Base-by-base conservation (phyloP, 176 grass and related monocot species). In the Bromus sterilis region DNA sequence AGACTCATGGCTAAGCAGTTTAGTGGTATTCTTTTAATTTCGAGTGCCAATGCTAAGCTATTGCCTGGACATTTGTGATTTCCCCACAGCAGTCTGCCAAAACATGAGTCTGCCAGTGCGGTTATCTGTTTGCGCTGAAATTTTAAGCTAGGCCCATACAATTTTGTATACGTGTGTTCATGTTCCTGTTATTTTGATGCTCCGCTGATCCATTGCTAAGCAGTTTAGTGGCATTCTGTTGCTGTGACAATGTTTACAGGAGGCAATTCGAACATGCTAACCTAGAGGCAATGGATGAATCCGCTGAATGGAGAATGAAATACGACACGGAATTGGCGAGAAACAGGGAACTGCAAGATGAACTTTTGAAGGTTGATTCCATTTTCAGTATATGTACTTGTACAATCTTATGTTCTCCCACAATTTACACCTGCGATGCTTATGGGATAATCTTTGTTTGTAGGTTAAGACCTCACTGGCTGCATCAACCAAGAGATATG, bases 251-350 rank as follows among this genome's bases (percentile, higher is more conserved):
- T 80, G 73, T 73, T 87, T 89, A 7, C 83, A 94, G 88, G 73
- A 89, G 83, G 44, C 87, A 89, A 29, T 89, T 86, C 56, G 78
- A 89, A 23, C 83, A 75, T 34, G 92, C 90, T 46, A 98, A 91
- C 76, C 56, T 98, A 75, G 95, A 98, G 83, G 92, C 95, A 12
- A 98, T 98, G 95, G 95, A 98, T 84, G 95, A 98, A 88, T 98
- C 95, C 72, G 95, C 92, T 8, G 95, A 94, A 86, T 98, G 95
- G 90, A 90, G 92, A 78, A 81, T 87, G 95, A 85, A 93, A 88
- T 98, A 93, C 76, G 95, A 98, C 24, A 81, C 63, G 0, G 95
- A 98, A n/a, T 74, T 91, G 5, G 92, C 72, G 42, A 98, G 71
- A 86, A 89, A 9, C 75, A 86, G 56, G 37, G 86, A 91, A 35